Conservation (phyloP, 805 yeast genomes). For the Nakazawaea ishiwadae region DNA sequence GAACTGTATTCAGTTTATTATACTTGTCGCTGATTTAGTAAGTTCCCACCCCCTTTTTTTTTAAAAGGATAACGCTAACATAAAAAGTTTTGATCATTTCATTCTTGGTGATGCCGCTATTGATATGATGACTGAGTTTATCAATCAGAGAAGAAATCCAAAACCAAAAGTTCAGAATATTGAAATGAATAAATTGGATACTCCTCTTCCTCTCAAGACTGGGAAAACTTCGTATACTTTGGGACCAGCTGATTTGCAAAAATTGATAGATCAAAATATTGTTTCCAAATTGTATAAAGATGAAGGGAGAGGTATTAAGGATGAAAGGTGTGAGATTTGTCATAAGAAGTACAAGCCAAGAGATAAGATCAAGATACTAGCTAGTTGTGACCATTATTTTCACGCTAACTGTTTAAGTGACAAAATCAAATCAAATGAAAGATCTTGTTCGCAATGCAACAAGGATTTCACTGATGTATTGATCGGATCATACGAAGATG, state of each 20-base stretch:
- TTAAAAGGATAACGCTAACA: too few species aligned
- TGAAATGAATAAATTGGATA: slow-evolving; percentile 1
- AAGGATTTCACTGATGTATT: slow-evolving; percentile 9
- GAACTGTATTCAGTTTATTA: slow-evolving; percentile 1
- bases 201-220: too few species aligned
- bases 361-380: slow-evolving; percentile 7
- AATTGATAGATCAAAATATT: slow-evolving; percentile 9
- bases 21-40: slow-evolving; percentile 7
- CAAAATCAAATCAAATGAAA: background rate
- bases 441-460: slow-evolving; percentile 3
- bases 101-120: slow-evolving; percentile 2
- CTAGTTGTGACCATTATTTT: slow-evolving; percentile 7
- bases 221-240: slow-evolving; percentile 7
- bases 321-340: slow-evolving; percentile 6
- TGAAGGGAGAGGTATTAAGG: background rate
- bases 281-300: background rate
- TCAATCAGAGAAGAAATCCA: background rate
- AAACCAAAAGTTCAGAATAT: background rate
- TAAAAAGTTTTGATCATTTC: slow-evolving; percentile 11
- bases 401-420: slow-evolving; percentile 8
- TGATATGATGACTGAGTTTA: background rate
- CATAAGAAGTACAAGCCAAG: slow-evolving; percentile 1
- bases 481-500: slow-evolving; percentile 1
- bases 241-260: slow-evolving; percentile 4
- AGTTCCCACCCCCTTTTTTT: slow-evolving; percentile 1